Evolutionary conservation across 805 yeast genomes (phyloP).

Genomic region (Kuraishia molischiana): DNA sequence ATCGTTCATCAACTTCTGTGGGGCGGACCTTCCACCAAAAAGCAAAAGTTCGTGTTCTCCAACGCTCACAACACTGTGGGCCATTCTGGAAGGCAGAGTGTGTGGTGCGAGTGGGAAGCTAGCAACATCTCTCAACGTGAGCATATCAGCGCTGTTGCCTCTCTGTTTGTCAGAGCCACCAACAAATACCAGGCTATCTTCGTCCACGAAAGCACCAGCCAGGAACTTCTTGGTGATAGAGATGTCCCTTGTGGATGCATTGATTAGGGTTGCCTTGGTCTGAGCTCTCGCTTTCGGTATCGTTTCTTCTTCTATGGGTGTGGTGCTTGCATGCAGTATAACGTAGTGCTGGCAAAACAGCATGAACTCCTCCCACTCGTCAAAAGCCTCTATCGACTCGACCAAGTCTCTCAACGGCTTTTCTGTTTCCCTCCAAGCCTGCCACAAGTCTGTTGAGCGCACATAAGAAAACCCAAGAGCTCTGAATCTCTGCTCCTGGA

Average conservation of each 20-base stretch:
- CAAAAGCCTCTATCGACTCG: slow-evolving; percentile 54
- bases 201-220: slow-evolving; percentile 10
- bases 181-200: slow-evolving; percentile 9
- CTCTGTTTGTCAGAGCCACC: slow-evolving; percentile 32
- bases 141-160: slow-evolving; percentile 11
- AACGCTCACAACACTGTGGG: slow-evolving; percentile 40
- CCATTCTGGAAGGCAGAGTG: slow-evolving; percentile 35
- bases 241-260: too few species aligned
- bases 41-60: slow-evolving; percentile 23
- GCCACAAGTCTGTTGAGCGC: slow-evolving; percentile 43
- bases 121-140: slow-evolving; percentile 1
- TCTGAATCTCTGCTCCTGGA: slow-evolving; percentile 42
- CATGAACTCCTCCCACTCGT: slow-evolving; percentile 78
- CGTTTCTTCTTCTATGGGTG: neutral
- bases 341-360: slow-evolving; percentile 69
- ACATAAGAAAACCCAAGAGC: slow-evolving; percentile 34
- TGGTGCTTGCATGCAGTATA: slow-evolving; percentile 52
- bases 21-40: slow-evolving; percentile 63
- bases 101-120: slow-evolving; percentile 6
- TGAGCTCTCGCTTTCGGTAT: neutral
- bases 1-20: slow-evolving; percentile 35
- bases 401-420: slow-evolving; percentile 28
- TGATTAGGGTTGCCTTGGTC: too few species aligned
- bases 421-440: slow-evolving; percentile 45
- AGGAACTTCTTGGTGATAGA: slow-evolving; percentile 28